phyloP scores from a whole-genome alignment of 306 rosid genomes.

The Sicyos edulis region DNA sequence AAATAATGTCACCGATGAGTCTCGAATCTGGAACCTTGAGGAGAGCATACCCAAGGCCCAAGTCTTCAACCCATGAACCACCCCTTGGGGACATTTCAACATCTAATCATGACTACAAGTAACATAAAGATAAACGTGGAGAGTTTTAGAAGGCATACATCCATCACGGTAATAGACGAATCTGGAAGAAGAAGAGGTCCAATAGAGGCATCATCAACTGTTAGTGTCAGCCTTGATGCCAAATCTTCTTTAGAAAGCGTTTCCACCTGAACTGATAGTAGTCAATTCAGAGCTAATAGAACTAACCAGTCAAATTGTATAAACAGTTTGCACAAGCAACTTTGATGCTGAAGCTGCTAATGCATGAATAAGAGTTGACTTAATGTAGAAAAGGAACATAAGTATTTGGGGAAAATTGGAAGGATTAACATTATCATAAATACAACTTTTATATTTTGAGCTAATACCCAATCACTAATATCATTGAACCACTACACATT shows the following conservation, averaged over 20 bases:
- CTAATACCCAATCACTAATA: no score
- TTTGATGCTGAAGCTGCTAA: background rate
- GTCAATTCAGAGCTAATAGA: background rate
- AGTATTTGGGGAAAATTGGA: background rate
- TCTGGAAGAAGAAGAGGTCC: conserved; percentile 86
- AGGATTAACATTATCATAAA: background rate
- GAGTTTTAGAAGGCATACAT: conserved; percentile 57
- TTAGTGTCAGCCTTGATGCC: conserved; percentile 90
- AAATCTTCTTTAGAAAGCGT: conserved; percentile 84
- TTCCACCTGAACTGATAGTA: conserved; percentile 59
- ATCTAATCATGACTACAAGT: background rate
- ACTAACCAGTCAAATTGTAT: conserved; percentile 10
- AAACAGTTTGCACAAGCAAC: background rate
- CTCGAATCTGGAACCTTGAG: no score
- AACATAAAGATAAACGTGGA: background rate
- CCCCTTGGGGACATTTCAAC: no score
- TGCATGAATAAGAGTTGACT: background rate
- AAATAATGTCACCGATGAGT: no score
- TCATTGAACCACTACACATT: background rate
- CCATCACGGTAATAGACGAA: conserved; percentile 81
- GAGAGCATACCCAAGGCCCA: no score
- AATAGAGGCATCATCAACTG: conserved; percentile 74
- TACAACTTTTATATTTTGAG: background rate
- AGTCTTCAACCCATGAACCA: no score
- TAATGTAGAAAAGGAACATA: background rate